Percentiles rank a stretch among this genome's conserved stretches.
Evolutionary conservation across 1,284 basidiomycete species (phyloP).

Genomic region (Apiotrichum brassicae): DNA sequence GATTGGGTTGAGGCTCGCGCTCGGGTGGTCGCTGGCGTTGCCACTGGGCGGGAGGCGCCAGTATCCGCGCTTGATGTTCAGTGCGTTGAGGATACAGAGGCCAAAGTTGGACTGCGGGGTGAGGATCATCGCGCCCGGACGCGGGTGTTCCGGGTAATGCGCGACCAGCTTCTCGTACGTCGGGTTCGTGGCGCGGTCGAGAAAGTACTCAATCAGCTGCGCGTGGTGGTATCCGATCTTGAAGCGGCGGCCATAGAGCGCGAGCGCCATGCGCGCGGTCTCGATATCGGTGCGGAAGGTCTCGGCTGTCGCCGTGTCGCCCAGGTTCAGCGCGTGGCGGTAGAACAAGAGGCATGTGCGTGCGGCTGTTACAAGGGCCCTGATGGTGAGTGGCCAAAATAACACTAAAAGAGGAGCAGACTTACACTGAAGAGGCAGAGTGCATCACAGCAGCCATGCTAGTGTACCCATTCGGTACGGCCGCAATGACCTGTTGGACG

Average conservation of each 20-base stretch:
- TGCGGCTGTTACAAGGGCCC: constrained; percentile 36
- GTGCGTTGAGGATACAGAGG: constrained; percentile 32
- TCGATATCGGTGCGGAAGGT: constrained; percentile 33
- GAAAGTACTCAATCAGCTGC: constrained; percentile 43
- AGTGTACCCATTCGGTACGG: constrained; percentile 13
- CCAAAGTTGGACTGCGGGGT: constrained; percentile 30
- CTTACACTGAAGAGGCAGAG: constrained; percentile 35
- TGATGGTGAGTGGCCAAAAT: background rate
- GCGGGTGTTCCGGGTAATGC: constrained; percentile 43
- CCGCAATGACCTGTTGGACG: constrained; percentile 33
- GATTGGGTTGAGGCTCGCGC: background rate
- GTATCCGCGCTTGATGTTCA: constrained; percentile 43
- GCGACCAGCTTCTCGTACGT: constrained; percentile 36
- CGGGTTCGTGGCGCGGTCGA: constrained; percentile 38
- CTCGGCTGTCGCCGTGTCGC: constrained; percentile 27
- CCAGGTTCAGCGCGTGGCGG: constrained; percentile 34
- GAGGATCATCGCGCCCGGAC: constrained; percentile 34
- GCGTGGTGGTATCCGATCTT: constrained; percentile 44
- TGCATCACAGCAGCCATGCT: constrained; percentile 38
- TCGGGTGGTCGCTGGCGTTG: background rate
- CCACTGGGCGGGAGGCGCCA: constrained; percentile 17
- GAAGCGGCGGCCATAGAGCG: constrained; percentile 31
- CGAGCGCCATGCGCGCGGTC: constrained; percentile 29
- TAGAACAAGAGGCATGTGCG: constrained; percentile 37
- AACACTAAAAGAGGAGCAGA: background rate